phyloP scores from a whole-genome alignment of 139 green algal genomes.

The Gonium pectorale region DNA sequence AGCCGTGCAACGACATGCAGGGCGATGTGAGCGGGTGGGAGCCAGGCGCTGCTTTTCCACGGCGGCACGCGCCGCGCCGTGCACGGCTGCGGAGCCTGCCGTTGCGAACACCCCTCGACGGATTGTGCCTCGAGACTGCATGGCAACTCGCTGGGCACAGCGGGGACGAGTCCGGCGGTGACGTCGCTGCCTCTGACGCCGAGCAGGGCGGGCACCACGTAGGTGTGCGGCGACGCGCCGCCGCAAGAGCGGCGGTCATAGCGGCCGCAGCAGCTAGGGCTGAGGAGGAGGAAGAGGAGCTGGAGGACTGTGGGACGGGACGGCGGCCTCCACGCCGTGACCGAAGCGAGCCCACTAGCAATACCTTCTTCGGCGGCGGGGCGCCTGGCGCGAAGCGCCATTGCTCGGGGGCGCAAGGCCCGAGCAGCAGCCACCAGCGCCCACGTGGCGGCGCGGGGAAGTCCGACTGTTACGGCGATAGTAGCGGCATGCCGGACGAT shows the following conservation, averaged over 20 bases:
- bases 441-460: neutral
- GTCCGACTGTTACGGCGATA: constrained; percentile 18
- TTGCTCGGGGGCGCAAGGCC: no score
- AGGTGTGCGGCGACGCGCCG: constrained; percentile 1
- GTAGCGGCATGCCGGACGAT: constrained; percentile 12
- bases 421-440: neutral
- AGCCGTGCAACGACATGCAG: no score
- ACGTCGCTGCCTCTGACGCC: neutral
- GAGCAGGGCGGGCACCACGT: neutral
- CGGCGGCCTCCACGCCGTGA: constrained; percentile 11
- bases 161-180: constrained; percentile 7
- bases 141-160: neutral
- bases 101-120: constrained; percentile 9
- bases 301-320: neutral
- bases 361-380: no score
- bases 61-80: neutral
- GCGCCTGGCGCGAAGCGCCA: no score
- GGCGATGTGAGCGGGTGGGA: neutral
- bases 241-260: constrained; percentile 18
- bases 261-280: constrained; percentile 25
- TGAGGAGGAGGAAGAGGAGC: constrained; percentile 32
- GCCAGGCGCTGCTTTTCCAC: constrained; percentile 3
- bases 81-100: neutral
- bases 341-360: neutral
- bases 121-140: no score